Evolutionary conservation across 1,284 basidiomycete genomes (phyloP), one percentile per base, ranked within the genome.

Genomic region (Cutaneotrichosporon sp.): DNA sequence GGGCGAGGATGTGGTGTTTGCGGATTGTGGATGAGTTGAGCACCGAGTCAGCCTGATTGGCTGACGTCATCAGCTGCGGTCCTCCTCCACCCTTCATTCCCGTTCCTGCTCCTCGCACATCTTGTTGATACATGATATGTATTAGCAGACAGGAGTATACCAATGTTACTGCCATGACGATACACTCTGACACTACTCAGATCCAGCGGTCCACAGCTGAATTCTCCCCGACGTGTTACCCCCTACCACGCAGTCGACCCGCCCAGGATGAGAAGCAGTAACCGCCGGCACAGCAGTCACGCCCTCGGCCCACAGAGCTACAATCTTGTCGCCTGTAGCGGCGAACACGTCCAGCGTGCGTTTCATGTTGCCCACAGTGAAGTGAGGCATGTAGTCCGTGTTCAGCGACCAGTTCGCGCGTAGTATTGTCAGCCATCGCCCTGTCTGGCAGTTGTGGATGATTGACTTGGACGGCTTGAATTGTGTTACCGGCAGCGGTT

Each of bases 361-460:
- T 65, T 81, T 79, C 82, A 84, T 83, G 71, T 81, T 80, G 18
- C 83, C 83, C 26, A 80, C 77, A 2, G 78, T 79, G 64, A 82
- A 80, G 66, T 82, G 80, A 0, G 82, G 81, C 56, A 75, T 71
- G 60, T 76, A 76, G n/a, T 80, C 74, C 60, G 78, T 78, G 64
- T 80, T 80, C 40, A 73, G 56, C 8, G 74, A 75, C 82, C 82
- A 84, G 60, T 81, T 80, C 0, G 83, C 82, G 22, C 82, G 78
- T 42, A 84, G 73, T 58, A 83, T 82, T 16, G 81, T 81, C 9
- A 82, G 73, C 78, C 81, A 82, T 42, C 81, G 71, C 0, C 82
- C 82, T 6, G 81, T 82, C 63, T 83, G 82, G 69, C 80, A 81
- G 70, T 83, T 80, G 72, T 83, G 82, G 18, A 67, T 66, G 36